These are phyloP conservation scores for Mycena citricolor DNA, from an alignment of 1,284 basidiomycete species.

Conservation along the genomic window DNA sequence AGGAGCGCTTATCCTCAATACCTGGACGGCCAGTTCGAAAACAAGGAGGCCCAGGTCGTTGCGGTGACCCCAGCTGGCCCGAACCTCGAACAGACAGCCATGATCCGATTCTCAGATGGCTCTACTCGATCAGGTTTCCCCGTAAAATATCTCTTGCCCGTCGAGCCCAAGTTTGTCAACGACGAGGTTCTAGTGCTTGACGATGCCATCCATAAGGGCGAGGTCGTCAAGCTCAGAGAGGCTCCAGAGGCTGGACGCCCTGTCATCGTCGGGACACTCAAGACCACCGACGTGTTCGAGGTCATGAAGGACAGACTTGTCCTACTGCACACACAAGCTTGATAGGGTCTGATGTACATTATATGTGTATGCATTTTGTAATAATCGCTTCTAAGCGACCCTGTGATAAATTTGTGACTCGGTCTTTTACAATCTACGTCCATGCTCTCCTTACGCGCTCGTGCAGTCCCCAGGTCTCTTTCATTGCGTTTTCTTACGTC, in stretches of 20 bases:
- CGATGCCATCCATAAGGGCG: slow-evolving; percentile 18
- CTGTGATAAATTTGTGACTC: slow-evolving; percentile 8
- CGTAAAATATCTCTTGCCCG: slow-evolving; percentile 21
- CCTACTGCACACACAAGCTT: slow-evolving; percentile 2
- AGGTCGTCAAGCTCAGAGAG: slow-evolving; percentile 20
- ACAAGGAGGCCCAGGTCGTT: slow-evolving; percentile 25
- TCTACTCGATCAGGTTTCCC: slow-evolving; percentile 17
- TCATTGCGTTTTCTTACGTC: slow-evolving; percentile 39
- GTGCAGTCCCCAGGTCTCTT: slow-evolving; percentile 25
- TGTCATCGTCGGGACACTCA: slow-evolving; percentile 18
- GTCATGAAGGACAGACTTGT: slow-evolving; percentile 20
- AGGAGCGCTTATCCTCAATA: slow-evolving; percentile 41
- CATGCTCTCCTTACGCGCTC: slow-evolving; percentile 21
- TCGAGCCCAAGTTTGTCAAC: slow-evolving; percentile 14
- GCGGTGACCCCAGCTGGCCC: slow-evolving; percentile 11
- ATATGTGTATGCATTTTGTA: no score
- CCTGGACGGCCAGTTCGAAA: slow-evolving; percentile 56
- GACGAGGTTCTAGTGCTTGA: slow-evolving; percentile 21
- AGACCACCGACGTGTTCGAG: slow-evolving; percentile 23
- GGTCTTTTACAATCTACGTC: background rate
- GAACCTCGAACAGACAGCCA: slow-evolving; percentile 20
- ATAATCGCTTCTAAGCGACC: no score
- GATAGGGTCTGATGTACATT: no score
- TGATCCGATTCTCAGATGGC: slow-evolving; percentile 13
- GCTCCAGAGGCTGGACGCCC: slow-evolving; percentile 19